These are phyloP conservation scores for Neofusicoccum ribis DNA, from an alignment of 2,329 filamentous ascomycete species.

Conservation along the genomic window DNA sequence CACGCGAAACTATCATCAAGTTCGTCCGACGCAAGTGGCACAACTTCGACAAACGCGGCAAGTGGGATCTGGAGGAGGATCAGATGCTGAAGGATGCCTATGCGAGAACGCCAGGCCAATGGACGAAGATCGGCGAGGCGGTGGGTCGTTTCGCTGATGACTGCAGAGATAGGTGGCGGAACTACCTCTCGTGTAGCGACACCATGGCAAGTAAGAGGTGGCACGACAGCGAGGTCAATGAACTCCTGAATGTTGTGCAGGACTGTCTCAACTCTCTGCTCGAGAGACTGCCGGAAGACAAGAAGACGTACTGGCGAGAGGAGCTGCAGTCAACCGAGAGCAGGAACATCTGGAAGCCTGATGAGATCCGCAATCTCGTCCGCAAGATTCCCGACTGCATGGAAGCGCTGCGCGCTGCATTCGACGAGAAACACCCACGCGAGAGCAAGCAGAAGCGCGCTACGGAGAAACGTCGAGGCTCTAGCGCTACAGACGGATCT, in stretches of 20 bases:
- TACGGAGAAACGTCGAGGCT: conserved; percentile 10
- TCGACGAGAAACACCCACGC: conserved; percentile 5
- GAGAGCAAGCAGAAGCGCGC: conserved; percentile 16
- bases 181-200: conserved; percentile 63
- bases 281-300: conserved; percentile 29
- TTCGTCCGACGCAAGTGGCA: conserved; percentile 64
- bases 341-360: conserved; percentile 23
- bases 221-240: conserved; percentile 61
- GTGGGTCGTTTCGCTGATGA: conserved; percentile 65
- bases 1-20: conserved; percentile 35
- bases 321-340: conserved; percentile 25
- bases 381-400: conserved; percentile 26
- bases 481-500: conserved; percentile 6
- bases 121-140: conserved; percentile 60
- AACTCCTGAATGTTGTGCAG: conserved; percentile 55
- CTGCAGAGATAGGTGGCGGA: conserved; percentile 68
- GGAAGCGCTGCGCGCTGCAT: conserved; percentile 3
- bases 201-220: conserved; percentile 57
- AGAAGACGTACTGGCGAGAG: conserved; percentile 18
- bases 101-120: conserved; percentile 55
- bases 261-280: conserved; percentile 54
- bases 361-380: conserved; percentile 32
- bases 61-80: conserved; percentile 62
- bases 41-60: conserved; percentile 61
- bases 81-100: conserved; percentile 52